These are phyloP conservation scores for Hsuehochloa calcarea DNA, from an alignment of 176 grass and related monocot genomes.

Conservation along the genomic window DNA sequence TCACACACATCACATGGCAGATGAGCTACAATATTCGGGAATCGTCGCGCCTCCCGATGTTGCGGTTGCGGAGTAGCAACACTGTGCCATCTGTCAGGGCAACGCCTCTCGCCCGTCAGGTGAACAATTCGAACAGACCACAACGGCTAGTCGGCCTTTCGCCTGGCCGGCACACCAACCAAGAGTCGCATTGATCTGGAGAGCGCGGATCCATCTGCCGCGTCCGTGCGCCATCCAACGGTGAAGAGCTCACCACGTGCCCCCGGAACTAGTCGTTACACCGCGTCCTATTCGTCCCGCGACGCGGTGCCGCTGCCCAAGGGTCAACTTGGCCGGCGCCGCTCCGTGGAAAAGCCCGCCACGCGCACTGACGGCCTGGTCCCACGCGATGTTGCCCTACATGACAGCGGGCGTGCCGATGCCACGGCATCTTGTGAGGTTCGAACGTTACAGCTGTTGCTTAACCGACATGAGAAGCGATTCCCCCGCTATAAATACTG, in stretches of 20 bases:
- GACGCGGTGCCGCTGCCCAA: conserved; percentile 1
- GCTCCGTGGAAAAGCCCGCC: not conserved
- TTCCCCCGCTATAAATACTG: conserved; percentile 21
- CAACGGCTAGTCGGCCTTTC: conserved; percentile 45
- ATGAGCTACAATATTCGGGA: not conserved
- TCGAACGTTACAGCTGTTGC: not conserved
- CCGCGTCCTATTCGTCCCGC: not conserved
- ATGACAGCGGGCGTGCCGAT: not conserved
- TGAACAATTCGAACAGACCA: conserved; percentile 22
- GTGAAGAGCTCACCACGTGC: not conserved
- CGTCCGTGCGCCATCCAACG: not conserved
- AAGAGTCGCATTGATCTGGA: not conserved
- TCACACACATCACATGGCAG: not conserved
- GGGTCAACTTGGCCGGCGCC: conserved; percentile 1
- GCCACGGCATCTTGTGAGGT: not conserved
- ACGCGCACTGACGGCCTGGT: not conserved
- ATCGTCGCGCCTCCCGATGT: not conserved
- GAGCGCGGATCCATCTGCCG: not conserved
- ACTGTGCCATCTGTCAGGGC: conserved; percentile 16
- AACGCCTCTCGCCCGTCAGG: not conserved
- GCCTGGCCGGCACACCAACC: not conserved
- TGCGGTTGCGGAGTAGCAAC: not conserved
- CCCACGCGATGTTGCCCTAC: not conserved
- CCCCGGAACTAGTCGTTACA: conserved; percentile 38
- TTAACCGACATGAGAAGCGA: not conserved